These are phyloP conservation scores for Erysimum cheiri DNA, from an alignment of 441 rosid species.

Conservation along the genomic window DNA sequence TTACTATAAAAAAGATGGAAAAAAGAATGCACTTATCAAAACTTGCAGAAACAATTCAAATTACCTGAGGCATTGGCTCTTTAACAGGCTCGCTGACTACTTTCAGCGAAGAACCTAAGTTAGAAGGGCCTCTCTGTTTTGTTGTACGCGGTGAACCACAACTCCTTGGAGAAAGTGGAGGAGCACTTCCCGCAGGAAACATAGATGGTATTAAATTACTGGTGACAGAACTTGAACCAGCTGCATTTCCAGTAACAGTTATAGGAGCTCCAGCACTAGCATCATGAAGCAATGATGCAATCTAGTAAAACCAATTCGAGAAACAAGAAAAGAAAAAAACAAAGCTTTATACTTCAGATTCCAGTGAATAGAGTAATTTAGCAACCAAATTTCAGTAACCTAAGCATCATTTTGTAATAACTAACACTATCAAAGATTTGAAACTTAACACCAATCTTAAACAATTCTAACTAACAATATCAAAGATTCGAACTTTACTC, in stretches of 20 bases:
- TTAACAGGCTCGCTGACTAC: constrained; percentile 77
- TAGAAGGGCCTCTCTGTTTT: constrained; percentile 84
- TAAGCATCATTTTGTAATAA: constrained; percentile 1
- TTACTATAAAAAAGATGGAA: no score
- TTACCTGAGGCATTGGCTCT: constrained; percentile 97
- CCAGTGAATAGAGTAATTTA: neutral
- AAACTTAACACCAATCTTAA: neutral
- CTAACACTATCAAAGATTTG: neutral
- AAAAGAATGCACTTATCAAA: constrained; percentile 9
- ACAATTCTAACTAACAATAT: neutral
- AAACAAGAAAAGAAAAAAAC: neutral
- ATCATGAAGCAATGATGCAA: constrained; percentile 76
- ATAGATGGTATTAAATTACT: constrained; percentile 79
- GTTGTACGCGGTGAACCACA: constrained; percentile 87
- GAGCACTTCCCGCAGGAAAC: constrained; percentile 95
- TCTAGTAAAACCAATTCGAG: constrained; percentile 49
- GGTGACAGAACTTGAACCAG: constrained; percentile 56
- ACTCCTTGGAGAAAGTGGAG: constrained; percentile 98
- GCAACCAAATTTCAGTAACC: neutral
- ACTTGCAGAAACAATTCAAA: constrained; percentile 23
- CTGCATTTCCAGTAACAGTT: constrained; percentile 64
- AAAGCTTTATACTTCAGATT: neutral
- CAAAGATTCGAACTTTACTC: no score
- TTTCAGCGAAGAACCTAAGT: constrained; percentile 86
- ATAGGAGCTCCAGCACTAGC: constrained; percentile 77